A percentile compares a stretch with the other conserved stretches of the same genome.
phyloP scores from a whole-genome alignment of 495 filamentous ascomycete species.

The Massariosphaeria phaeospora region DNA sequence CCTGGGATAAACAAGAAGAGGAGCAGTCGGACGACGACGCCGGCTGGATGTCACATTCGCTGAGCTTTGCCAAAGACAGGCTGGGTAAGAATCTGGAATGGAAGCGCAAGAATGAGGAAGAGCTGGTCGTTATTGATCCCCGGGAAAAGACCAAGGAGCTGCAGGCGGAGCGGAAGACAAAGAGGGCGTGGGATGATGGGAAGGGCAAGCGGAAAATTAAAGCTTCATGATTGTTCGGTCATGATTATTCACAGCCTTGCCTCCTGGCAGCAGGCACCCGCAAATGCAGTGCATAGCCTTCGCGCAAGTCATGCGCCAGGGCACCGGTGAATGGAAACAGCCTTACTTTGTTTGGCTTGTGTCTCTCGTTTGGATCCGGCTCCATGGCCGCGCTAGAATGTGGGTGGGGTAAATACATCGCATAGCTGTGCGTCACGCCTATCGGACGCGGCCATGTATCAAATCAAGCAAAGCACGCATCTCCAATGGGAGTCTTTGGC shows the following conservation, averaged over 20 bases:
- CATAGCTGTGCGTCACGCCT: no score
- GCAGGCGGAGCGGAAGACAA: constrained; percentile 25
- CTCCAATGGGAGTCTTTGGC: no score
- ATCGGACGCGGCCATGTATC: no score
- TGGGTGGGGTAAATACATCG: no score
- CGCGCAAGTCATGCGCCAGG: no score
- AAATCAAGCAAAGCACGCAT: no score
- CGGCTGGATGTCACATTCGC: constrained; percentile 62
- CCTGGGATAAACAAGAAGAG: constrained; percentile 58
- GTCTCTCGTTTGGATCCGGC: no score
- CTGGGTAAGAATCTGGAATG: constrained; percentile 88
- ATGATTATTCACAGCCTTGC: not conserved
- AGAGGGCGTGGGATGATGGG: constrained; percentile 10
- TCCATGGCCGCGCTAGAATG: no score
- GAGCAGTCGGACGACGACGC: constrained; percentile 55
- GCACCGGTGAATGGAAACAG: no score
- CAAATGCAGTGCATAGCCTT: no score
- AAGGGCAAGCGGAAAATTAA: constrained; percentile 5
- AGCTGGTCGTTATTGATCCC: constrained; percentile 92
- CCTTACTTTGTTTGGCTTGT: no score
- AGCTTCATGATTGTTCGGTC: not conserved
- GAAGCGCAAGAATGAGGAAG: constrained; percentile 81
- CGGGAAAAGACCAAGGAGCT: constrained; percentile 75
- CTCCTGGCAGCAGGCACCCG: no score
- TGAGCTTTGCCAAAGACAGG: constrained; percentile 84